A percentile compares a stretch with the other conserved stretches of the same genome.
phyloP scores from a whole-genome alignment of 306 rosid species.

The Quercus bicolor region DNA sequence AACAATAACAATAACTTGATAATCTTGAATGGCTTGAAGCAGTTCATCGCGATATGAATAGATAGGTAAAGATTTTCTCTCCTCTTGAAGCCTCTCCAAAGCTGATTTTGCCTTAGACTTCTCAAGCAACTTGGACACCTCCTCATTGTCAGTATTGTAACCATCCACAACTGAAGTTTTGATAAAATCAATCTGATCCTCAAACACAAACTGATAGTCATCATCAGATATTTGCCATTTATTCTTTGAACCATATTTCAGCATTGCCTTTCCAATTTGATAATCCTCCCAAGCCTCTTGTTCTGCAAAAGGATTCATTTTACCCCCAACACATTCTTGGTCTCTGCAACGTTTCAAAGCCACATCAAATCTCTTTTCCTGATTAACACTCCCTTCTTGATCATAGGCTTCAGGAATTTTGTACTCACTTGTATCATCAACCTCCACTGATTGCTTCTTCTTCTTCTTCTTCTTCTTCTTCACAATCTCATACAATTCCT shows the following conservation, averaged over 20 bases:
- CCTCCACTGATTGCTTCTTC: no score
- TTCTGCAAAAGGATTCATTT: conserved; percentile 88
- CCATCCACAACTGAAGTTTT: conserved; percentile 88
- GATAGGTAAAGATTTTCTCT: conserved; percentile 76
- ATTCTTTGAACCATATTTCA: conserved; percentile 81
- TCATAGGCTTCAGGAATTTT: conserved; percentile 96
- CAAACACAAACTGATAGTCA: conserved; percentile 81
- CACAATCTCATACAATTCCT: no score
- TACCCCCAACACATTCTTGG: conserved; percentile 51
- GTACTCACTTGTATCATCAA: conserved; percentile 32
- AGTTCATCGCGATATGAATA: conserved; percentile 69
- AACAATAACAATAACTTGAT: conserved; percentile 73
- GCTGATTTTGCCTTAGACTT: conserved; percentile 68
- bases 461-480: no score
- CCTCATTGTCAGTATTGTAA: conserved; percentile 54
- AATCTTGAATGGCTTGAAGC: conserved; percentile 67
- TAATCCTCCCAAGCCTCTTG: conserved; percentile 99
- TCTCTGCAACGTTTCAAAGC: conserved; percentile 66
- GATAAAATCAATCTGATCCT: conserved; percentile 94
- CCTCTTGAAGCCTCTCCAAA: conserved; percentile 81
- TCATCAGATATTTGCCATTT: conserved; percentile 70
- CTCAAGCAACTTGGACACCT: conserved; percentile 42
- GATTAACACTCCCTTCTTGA: conserved; percentile 67
- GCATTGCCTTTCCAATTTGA: conserved; percentile 81
- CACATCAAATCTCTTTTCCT: conserved; percentile 86